Percentiles rank a stretch among this genome's conserved stretches.
Evolutionary conservation across 176 grass and related monocot species (phyloP).

Genomic region (Echinochloa phyllopogon): DNA sequence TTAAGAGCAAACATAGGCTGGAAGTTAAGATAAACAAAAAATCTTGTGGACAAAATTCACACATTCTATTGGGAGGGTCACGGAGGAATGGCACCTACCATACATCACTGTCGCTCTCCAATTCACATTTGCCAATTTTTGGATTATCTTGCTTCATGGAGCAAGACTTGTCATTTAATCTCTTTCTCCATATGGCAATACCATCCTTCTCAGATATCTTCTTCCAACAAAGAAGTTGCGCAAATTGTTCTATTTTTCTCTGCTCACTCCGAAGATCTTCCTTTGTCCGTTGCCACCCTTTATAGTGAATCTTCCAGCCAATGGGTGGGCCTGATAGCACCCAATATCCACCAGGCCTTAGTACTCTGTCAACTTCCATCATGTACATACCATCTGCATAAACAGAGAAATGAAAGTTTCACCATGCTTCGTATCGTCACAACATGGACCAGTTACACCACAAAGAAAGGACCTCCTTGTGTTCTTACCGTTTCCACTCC

Average conservation of each 20-base stretch:
- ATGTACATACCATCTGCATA: slow-evolving; percentile 92
- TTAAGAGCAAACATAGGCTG: slow-evolving; percentile 20
- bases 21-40: neutral
- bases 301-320: slow-evolving; percentile 76
- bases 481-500: slow-evolving; percentile 69
- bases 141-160: slow-evolving; percentile 46
- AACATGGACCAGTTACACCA: slow-evolving; percentile 11
- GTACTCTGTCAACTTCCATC: slow-evolving; percentile 91
- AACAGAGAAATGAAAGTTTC: slow-evolving; percentile 3
- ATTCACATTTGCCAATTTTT: slow-evolving; percentile 66
- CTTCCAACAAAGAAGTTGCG: slow-evolving; percentile 82
- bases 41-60: neutral
- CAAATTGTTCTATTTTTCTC: slow-evolving; percentile 76
- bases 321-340: slow-evolving; percentile 88
- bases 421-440: slow-evolving; percentile 25
- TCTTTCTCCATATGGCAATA: slow-evolving; percentile 81
- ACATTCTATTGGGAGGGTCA: slow-evolving; percentile 5
- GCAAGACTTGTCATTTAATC: slow-evolving; percentile 66
- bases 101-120: slow-evolving; percentile 52
- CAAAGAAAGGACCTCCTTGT: slow-evolving; percentile 14
- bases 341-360: slow-evolving; percentile 90
- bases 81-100: slow-evolving; percentile 57
- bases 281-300: slow-evolving; percentile 66
- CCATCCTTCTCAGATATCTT: slow-evolving; percentile 80
- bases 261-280: slow-evolving; percentile 76